Evolutionary conservation across 1,284 basidiomycete species (phyloP).

Genomic region (Macrocystidia cucumis): DNA sequence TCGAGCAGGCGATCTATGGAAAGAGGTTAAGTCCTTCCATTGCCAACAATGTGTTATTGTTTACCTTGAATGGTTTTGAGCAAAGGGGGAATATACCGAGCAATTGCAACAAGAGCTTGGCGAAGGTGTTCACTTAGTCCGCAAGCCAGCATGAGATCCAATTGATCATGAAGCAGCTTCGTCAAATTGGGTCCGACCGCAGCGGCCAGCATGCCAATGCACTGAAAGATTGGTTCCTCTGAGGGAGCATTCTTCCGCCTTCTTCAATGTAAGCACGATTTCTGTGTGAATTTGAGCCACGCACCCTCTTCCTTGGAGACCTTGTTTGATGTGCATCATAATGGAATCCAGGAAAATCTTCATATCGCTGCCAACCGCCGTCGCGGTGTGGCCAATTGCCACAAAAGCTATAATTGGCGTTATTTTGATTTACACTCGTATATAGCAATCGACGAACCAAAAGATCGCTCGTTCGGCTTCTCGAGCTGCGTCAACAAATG

Average conservation of each 20-base stretch:
- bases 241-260: constrained; percentile 91
- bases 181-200: constrained; percentile 97
- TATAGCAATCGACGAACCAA: constrained; percentile 42
- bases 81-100: constrained; percentile 85
- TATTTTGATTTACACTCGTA: constrained; percentile 8
- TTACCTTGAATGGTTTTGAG: constrained; percentile 89
- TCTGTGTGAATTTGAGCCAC: constrained; percentile 14
- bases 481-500: constrained; percentile 85
- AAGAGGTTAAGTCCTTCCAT: constrained; percentile 3
- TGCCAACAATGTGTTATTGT: constrained; percentile 12
- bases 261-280: constrained; percentile 7
- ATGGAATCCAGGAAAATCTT: constrained; percentile 93
- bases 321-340: constrained; percentile 86
- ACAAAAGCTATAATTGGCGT: constrained; percentile 65
- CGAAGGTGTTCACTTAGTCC: constrained; percentile 89
- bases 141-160: constrained; percentile 95
- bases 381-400: constrained; percentile 93
- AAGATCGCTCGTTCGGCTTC: constrained; percentile 85
- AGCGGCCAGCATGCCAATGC: constrained; percentile 91
- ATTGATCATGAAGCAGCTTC: constrained; percentile 91
- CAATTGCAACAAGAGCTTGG: constrained; percentile 83
- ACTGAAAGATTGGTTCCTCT: constrained; percentile 97
- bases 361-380: constrained; percentile 91
- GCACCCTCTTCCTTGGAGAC: constrained; percentile 80
- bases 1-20: constrained; percentile 78